phyloP scores from a whole-genome alignment of 768 basidiomycete species.

The Termitomyces sp. region DNA sequence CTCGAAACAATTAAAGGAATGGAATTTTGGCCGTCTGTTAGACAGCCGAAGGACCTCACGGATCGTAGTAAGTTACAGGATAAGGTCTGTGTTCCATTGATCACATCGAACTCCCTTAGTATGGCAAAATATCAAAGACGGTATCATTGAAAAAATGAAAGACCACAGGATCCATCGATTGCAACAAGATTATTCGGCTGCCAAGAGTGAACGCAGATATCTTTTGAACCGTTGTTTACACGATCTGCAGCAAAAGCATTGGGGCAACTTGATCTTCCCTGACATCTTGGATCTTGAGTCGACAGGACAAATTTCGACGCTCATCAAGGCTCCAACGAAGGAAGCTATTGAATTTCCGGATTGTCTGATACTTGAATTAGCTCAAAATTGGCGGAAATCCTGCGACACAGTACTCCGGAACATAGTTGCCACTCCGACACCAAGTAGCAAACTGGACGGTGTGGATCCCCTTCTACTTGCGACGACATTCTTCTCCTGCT shows the following conservation, averaged over 20 bases:
- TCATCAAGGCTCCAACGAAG: background rate
- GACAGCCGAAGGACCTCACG: background rate
- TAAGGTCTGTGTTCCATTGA: no score
- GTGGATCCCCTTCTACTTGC: background rate
- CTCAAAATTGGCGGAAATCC: background rate
- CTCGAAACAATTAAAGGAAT: background rate
- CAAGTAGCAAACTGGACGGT: background rate
- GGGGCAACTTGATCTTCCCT: background rate
- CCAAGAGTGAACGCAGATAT: fast-evolving
- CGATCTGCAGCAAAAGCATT: background rate
- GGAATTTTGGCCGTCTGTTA: background rate
- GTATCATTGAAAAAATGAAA: background rate
- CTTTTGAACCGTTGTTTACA: background rate
- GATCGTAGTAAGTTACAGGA: background rate
- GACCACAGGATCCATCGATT: background rate
- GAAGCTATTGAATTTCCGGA: background rate
- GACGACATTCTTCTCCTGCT: background rate
- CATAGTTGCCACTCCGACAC: background rate
- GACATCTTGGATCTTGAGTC: background rate
- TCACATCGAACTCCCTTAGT: background rate
- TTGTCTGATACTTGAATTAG: background rate
- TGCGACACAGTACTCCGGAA: background rate
- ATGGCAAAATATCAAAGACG: background rate
- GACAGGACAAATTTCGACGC: background rate
- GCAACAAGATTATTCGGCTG: background rate